These are phyloP conservation scores for Globisporangium alternatum DNA, from an alignment of 352 stramenopile genomes.

Conservation along the genomic window DNA sequence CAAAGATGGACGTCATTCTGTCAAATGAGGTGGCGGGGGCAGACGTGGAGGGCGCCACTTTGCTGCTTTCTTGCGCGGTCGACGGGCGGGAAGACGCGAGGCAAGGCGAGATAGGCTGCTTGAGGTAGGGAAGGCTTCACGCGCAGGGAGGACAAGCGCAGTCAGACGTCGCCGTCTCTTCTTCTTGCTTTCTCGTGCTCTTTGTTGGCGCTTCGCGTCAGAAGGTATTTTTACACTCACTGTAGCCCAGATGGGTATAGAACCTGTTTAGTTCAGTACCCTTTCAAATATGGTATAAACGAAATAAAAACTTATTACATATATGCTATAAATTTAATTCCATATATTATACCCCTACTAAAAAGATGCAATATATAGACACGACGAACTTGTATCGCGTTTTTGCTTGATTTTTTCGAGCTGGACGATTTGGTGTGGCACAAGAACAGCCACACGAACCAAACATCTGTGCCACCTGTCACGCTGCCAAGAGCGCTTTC, in stretches of 20 bases:
- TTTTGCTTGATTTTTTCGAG: background rate
- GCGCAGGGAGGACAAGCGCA: background rate
- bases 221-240: constrained; percentile 14
- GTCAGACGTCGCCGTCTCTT: background rate
- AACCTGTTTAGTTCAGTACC: background rate
- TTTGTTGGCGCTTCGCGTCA: constrained; percentile 1
- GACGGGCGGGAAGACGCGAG: background rate
- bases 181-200: constrained; percentile 5
- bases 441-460: background rate
- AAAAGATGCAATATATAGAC: background rate
- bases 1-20: constrained; percentile 87
- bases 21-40: constrained; percentile 13
- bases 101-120: background rate
- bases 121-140: background rate
- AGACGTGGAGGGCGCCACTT: constrained; percentile 11
- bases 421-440: background rate
- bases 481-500: constrained; percentile 6
- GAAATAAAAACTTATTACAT: too few relatives aligned
- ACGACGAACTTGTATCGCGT: background rate
- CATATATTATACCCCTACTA: background rate
- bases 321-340: too few relatives aligned
- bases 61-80: background rate
- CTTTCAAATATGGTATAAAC: background rate
- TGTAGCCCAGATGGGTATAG: background rate
- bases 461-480: constrained; percentile 4